Base-by-base conservation (phyloP, 176 grass and related monocot genomes). In the Eragrostis curvula region DNA sequence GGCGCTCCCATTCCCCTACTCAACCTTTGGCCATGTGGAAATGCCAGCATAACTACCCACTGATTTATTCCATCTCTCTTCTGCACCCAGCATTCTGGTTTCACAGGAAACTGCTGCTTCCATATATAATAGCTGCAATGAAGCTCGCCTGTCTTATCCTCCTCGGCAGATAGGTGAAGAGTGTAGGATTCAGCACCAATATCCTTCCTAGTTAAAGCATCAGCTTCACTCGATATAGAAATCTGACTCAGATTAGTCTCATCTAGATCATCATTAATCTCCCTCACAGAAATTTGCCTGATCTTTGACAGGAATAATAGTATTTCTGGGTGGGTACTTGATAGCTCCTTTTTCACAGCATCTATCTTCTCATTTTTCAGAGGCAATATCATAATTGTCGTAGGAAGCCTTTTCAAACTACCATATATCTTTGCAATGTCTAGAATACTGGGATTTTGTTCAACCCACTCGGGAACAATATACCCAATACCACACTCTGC, bases 381-480 rank as follows among this genome's bases (percentile, higher is more conserved):
- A 68, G 90, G 83, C 55, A 92, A 79, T 17, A 92, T 86, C 39
- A 87, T 84, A 49, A 17, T 65, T 7, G 90, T 92, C 3, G 57
- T 70, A 42, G 90, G 87, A 46, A 84, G 73, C 20, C 2, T 71
- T 68, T 88, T 77, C 6, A 14, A 67, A 69, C 15, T 23, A 48
- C 83, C 86, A 49, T 92, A 91, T 28, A 86, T 23, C 28, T 40
- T 18, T 25, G 20, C 9, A 43, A 92, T 52, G n/a, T 92, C 90
- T 11, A 18, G 21, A 69, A 73, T 7, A 72, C 17, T 83, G 9
- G 86, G 82, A 16, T 79, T 81, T 5, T 59, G 23, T 5, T 88
- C 78, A 36, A 92, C 82, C 90, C 90, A 92, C 67, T 92, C 79
- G 27, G 83, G 90, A 41, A 92, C 87, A 64, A 89, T 89, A 60